phyloP scores from a whole-genome alignment of 495 filamentous ascomycete species.

The Cladorrhinum samala region DNA sequence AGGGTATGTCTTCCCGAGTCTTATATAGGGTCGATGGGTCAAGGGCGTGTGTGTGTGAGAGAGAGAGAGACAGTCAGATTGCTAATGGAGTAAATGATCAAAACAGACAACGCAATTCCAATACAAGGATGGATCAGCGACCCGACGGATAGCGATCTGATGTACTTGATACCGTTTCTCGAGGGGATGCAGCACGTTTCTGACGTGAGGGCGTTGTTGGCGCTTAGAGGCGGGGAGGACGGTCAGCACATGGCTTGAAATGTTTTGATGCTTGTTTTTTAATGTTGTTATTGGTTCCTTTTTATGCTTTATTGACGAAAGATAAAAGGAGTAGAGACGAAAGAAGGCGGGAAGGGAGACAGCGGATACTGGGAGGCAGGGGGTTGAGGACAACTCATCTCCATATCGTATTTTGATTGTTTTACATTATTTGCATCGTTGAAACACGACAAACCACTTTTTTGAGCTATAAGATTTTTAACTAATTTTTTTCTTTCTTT shows the following conservation, averaged over 20 bases:
- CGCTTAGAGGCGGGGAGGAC: constrained; percentile 77
- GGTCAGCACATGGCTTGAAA: constrained; percentile 45
- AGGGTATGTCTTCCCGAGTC: constrained; percentile 54
- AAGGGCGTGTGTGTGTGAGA: too few relatives aligned
- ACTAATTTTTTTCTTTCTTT: background rate
- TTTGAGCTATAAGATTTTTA: constrained; percentile 1
- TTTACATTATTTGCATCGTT: too few relatives aligned
- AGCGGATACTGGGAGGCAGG: too few relatives aligned
- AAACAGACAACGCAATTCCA: constrained; percentile 82
- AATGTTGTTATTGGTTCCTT: background rate
- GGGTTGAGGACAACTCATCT: too few relatives aligned
- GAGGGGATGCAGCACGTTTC: constrained; percentile 94
- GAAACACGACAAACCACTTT: background rate
- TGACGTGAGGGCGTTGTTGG: constrained; percentile 84
- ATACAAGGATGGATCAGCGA: constrained; percentile 92
- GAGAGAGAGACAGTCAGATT: too few relatives aligned
- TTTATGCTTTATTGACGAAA: too few relatives aligned
- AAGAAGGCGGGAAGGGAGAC: background rate
- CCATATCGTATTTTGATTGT: too few relatives aligned
- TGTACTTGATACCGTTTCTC: constrained; percentile 88
- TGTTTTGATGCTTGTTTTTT: background rate
- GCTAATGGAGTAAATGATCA: too few relatives aligned
- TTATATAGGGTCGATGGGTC: background rate
- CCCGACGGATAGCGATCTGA: constrained; percentile 81
- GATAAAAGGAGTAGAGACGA: background rate